Evolutionary conservation across 192 early-diverging fungal species (phyloP), one percentile per base, ranked within the genome.

Genomic region (Geranomyces variabilis): DNA sequence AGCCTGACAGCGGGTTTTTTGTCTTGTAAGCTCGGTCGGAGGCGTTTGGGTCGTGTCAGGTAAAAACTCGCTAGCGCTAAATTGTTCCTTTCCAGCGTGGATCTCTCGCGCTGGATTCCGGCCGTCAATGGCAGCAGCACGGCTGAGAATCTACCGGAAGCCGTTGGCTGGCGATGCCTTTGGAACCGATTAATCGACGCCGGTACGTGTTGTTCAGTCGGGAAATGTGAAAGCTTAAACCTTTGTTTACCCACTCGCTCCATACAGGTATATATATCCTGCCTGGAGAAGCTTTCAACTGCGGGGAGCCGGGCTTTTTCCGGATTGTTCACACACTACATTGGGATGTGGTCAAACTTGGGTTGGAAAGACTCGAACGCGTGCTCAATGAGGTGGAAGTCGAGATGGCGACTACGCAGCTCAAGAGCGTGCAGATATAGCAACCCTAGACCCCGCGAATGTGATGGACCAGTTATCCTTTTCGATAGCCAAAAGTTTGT

Each of bases 1-100:
- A 83, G 5, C 84, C 91, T 3, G 77, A 88, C 30, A 89, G 88
- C 0, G 92, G 89, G 15, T 90, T 88, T 72, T 96, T 91, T 74
- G 47, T 94, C 9, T 89, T 92, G 41, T 86, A 89, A 47, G 74
- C 91, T 8, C 58, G 51, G 21, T 7, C 17, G 19, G 6, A 7
- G 22, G 22, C 58, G 2, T 15, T 8, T 15, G 7, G 51, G 58
- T 8, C 28, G 28, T 60, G 14, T 29, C 5, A 14, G 58, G 3
- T 60, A 3, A 6, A 60, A 17, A 3, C 58, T 17, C 6, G 22
- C 28, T 24, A 21, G 55, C 13, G 55, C 10, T 24, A 7, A 33
- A 60, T 2, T 60, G 4, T 31, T 60, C 7, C 58, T 31, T 33
- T 19, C 30, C 58, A 60, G 55, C 9, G 36, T 57, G 48, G n/a